Conservation (phyloP, 192 early-diverging fungal genomes). For the Neocallimastix lanati region DNA sequence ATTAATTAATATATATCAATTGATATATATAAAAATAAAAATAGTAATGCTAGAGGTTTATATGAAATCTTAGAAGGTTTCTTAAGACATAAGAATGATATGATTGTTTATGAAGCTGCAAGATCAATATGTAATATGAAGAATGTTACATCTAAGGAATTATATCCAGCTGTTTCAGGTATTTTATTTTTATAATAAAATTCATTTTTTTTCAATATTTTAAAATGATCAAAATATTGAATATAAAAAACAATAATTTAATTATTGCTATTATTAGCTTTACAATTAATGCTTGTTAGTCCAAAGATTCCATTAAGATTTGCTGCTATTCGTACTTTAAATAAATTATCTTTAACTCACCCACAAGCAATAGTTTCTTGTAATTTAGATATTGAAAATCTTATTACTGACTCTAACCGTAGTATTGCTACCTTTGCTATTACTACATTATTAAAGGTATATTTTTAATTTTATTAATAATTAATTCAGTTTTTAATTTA, state of each 20-base stretch:
- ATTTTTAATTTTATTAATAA: no score
- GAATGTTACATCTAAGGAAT: conserved; percentile 63
- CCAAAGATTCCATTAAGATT: conserved; percentile 86
- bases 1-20: no score
- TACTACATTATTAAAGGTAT: conserved; percentile 83
- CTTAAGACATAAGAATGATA: conserved; percentile 87
- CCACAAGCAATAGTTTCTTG: conserved; percentile 80
- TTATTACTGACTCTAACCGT: conserved; percentile 91
- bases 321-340: conserved; percentile 94
- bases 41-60: conserved; percentile 10
- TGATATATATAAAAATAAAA: no score
- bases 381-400: conserved; percentile 95
- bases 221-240: no score
- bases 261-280: no score
- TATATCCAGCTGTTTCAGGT: conserved; percentile 83
- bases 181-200: no score
- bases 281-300: conserved; percentile 85
- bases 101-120: conserved; percentile 95
- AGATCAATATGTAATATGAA: conserved; percentile 84
- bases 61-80: conserved; percentile 75
- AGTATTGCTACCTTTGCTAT: conserved; percentile 97
- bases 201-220: no score
- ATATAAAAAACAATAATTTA: no score
- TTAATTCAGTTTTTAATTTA: no score
- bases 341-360: conserved; percentile 73